phyloP scores from a whole-genome alignment of 2,329 filamentous ascomycete genomes.

The Botrytis aclada region DNA sequence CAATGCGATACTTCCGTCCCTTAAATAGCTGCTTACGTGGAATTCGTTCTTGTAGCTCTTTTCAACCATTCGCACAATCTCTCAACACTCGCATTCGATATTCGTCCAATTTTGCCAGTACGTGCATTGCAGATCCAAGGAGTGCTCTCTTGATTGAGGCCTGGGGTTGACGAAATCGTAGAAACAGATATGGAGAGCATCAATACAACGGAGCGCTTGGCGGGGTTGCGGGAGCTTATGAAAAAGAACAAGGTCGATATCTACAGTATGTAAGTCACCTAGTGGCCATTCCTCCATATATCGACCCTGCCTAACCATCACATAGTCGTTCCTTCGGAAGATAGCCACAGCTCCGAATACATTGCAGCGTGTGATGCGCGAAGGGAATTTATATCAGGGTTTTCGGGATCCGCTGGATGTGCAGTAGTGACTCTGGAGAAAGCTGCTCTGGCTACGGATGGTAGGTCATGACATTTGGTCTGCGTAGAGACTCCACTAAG shows the following conservation, averaged over 20 bases:
- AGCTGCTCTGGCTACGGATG: conserved; percentile 89
- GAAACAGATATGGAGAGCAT: conserved; percentile 66
- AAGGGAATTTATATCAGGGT: conserved; percentile 88
- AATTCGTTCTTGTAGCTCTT: conserved; percentile 7
- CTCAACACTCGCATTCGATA: conserved; percentile 31
- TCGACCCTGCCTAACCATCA: conserved; percentile 36
- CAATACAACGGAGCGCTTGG: conserved; percentile 73
- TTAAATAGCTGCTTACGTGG: conserved; percentile 26
- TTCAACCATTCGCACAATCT: conserved; percentile 22
- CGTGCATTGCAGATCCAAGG: conserved; percentile 12
- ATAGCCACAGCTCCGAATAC: conserved; percentile 96
- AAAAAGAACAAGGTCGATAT: conserved; percentile 80
- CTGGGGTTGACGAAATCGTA: conserved; percentile 2
- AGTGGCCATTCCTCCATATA: conserved; percentile 17
- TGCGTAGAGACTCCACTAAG: not conserved
- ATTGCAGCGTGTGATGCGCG: conserved; percentile 93
- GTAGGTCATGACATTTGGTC: not conserved
- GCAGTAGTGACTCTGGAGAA: conserved; percentile 83
- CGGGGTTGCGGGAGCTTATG: conserved; percentile 81
- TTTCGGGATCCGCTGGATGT: conserved; percentile 91
- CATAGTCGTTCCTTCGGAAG: conserved; percentile 90
- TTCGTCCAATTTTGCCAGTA: conserved; percentile 24
- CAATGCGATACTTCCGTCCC: conserved; percentile 33
- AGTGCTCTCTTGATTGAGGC: conserved; percentile 1
- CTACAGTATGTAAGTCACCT: conserved; percentile 65